Evolutionary conservation across 257 asterid genomes (phyloP), one percentile per base, ranked within the genome.

Genomic region (Gynochthodes officinalis): DNA sequence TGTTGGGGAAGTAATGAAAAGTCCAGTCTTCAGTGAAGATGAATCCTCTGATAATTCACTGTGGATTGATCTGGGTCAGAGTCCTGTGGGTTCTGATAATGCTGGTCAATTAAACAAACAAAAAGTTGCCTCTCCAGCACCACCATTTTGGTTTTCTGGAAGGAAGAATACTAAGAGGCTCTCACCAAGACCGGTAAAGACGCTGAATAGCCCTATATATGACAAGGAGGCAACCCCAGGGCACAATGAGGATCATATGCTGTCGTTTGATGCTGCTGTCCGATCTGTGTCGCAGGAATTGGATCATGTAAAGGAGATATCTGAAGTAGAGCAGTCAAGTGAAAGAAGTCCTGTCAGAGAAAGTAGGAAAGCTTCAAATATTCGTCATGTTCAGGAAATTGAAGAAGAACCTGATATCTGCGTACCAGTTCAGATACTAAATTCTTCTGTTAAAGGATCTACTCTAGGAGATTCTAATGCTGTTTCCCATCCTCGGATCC

Each of bases 21-120:
- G 99, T 82, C 97, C 98, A 0, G 96, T 90, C 16, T 92, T 92
- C 72, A 95, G 99, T 57, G 99, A 95, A 80, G 99, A 95, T 54
- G 99, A 92, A 64, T 95, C 99, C 7, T 90, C 97, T 1, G 99
- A 95, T 70, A 95, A 90, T 77, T 90, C 99, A 13, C 79, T 95
- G 79, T 95, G 99, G 99, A 95, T 95, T 69, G 99, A 95, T 78
- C 83, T 95, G 83, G 99, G 98, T 35, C 99, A 90, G 81, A 90
- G 97, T 71, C 99, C 99, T 5, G 35, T 84, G 48, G 95, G 93
- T 28, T 89, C 96, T 2, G 97, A 90, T 37, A 71, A 32, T 76
- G 88, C 83, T 39, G 92, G 89, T 33, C 92, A 83, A 33, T 73
- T 84, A 0, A 87, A 60, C 86, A 90, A 85, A 73, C 82, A 72